A percentile compares a stretch with the other conserved stretches of the same genome.
Conservation (phyloP, 2,329 filamentous ascomycete genomes). For the Exophiala aquamarina region DNA sequence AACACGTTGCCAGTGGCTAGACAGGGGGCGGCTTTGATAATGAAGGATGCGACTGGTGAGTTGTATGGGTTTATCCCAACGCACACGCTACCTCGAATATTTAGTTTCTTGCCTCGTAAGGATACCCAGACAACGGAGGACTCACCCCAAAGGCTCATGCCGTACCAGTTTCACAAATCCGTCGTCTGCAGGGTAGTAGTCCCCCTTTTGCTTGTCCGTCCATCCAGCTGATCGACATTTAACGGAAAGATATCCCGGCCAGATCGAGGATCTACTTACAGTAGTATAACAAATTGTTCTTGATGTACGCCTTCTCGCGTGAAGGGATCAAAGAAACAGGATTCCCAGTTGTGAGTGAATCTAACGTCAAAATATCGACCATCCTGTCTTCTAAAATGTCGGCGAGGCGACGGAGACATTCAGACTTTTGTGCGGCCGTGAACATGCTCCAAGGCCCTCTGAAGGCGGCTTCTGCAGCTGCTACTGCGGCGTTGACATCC, state of each 20-base stretch:
- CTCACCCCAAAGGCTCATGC: constrained; percentile 28
- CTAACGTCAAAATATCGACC: constrained; percentile 33
- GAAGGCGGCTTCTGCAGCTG: constrained; percentile 35
- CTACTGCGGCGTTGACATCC: constrained; percentile 35
- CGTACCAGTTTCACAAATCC: constrained; percentile 29
- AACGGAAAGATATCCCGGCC: too few relatives aligned
- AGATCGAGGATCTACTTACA: too few relatives aligned
- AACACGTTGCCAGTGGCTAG: constrained; percentile 35
- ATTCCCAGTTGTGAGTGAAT: constrained; percentile 21
- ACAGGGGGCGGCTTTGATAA: constrained; percentile 40
- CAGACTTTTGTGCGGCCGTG: constrained; percentile 25
- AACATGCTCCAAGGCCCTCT: constrained; percentile 32
- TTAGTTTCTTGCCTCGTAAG: background rate
- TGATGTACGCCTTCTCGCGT: constrained; percentile 11
- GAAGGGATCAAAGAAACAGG: constrained; percentile 30
- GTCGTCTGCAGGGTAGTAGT: constrained; percentile 24
- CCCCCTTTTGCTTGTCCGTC: constrained; percentile 22
- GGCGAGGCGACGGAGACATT: constrained; percentile 27
- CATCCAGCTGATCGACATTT: constrained; percentile 18
- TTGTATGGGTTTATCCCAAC: constrained; percentile 43
- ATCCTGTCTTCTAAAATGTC: constrained; percentile 41
- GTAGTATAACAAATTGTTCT: constrained; percentile 16
- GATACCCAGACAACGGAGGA: too few relatives aligned
- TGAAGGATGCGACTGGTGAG: constrained; percentile 38
- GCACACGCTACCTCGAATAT: constrained; percentile 19